phyloP scores from a whole-genome alignment of 352 stramenopile genomes.

The Globisporangium echinulatum region DNA sequence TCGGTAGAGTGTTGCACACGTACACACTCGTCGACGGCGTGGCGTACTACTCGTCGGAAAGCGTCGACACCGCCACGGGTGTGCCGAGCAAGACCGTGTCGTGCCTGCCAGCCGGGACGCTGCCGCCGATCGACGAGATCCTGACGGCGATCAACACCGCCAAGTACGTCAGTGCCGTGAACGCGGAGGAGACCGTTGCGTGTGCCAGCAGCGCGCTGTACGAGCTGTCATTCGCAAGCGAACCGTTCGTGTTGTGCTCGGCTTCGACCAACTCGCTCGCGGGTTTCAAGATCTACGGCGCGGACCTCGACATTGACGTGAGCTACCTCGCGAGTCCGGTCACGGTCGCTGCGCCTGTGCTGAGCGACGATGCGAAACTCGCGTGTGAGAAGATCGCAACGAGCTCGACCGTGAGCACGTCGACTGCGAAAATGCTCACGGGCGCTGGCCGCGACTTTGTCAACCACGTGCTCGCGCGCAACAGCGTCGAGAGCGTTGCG shows the following conservation, averaged over 20 bases:
- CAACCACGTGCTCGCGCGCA: slow-evolving; percentile 16
- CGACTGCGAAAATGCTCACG: slow-evolving; percentile 6
- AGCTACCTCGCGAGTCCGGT: slow-evolving; percentile 16
- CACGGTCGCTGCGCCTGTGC: neutral
- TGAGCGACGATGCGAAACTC: slow-evolving; percentile 7
- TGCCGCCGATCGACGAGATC: neutral
- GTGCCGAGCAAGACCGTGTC: no score
- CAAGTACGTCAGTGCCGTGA: neutral
- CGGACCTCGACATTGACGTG: slow-evolving; percentile 34
- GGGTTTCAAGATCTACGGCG: slow-evolving; percentile 33
- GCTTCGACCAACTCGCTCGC: neutral
- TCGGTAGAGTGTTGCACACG: no score
- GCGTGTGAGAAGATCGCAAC: slow-evolving; percentile 6
- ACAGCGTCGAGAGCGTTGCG: slow-evolving; percentile 9
- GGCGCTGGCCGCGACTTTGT: slow-evolving; percentile 9
- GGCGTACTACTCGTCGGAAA: no score
- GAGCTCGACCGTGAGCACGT: slow-evolving; percentile 9
- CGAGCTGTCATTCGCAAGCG: slow-evolving; percentile 24
- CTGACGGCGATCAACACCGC: slow-evolving; percentile 1
- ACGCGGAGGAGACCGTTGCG: neutral
- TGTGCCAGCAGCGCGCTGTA: slow-evolving; percentile 1
- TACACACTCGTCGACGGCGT: no score
- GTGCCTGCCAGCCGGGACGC: neutral
- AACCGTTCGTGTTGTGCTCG: slow-evolving; percentile 38
- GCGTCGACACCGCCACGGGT: no score